phyloP scores from a whole-genome alignment of 1,284 basidiomycete genomes.

The Fomitiporia mediterranea region DNA sequence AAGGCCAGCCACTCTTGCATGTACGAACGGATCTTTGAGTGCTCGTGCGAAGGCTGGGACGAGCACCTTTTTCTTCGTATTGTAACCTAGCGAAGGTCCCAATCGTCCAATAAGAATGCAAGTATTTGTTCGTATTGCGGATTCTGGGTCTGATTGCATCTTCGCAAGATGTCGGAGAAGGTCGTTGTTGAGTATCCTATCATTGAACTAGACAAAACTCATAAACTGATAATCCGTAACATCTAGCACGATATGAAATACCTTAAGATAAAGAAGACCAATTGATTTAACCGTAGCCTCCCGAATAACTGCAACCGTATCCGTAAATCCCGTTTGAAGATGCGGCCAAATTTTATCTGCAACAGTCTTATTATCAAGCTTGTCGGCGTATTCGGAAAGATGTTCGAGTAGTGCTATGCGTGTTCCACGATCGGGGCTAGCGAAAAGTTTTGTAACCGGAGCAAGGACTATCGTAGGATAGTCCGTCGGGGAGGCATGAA shows the following conservation, averaged over 20 bases:
- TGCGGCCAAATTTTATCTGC: constrained; percentile 91
- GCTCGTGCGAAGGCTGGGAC: constrained; percentile 92
- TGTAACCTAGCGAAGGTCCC: constrained; percentile 77
- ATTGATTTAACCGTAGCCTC: constrained; percentile 94
- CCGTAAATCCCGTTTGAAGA: constrained; percentile 93
- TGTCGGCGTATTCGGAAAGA: constrained; percentile 80
- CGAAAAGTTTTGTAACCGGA: constrained; percentile 80
- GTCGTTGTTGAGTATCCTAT: constrained; percentile 95
- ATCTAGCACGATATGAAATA: constrained; percentile 28
- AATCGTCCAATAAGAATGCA: constrained; percentile 94
- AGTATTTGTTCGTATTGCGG: constrained; percentile 96
- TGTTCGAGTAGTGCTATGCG: constrained; percentile 92
- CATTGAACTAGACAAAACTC: constrained; percentile 56
- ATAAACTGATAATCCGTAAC: background rate
- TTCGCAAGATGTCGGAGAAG: constrained; percentile 89
- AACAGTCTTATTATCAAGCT: constrained; percentile 82
- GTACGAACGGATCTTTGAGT: constrained; percentile 89
- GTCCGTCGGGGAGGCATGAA: constrained; percentile 66
- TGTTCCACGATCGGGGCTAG: constrained; percentile 87
- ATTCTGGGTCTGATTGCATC: constrained; percentile 88
- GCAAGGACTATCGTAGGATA: constrained; percentile 68
- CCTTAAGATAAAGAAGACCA: constrained; percentile 81
- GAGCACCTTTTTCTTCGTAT: constrained; percentile 92
- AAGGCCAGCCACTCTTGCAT: constrained; percentile 89
- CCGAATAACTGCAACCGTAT: constrained; percentile 89